Percentiles rank a stretch among this genome's conserved stretches.
Conservation (phyloP, 2,329 filamentous ascomycete genomes). For the Epichloe baconii region DNA sequence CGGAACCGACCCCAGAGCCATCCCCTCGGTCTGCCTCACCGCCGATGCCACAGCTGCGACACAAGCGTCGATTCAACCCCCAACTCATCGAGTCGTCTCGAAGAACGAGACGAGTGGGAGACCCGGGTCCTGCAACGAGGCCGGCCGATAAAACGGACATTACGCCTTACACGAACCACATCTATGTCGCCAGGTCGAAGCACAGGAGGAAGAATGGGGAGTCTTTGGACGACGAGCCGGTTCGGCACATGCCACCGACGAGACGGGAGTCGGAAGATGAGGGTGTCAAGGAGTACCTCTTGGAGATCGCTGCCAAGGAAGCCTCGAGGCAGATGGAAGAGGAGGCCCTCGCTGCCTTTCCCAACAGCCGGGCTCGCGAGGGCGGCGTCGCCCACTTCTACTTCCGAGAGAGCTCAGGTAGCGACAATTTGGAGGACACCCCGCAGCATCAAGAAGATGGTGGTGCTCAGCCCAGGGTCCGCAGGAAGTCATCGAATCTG, state of each 20-base stretch:
- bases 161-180: constrained; percentile 49
- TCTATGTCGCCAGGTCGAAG: constrained; percentile 34
- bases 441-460: constrained; percentile 18
- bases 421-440: constrained; percentile 33
- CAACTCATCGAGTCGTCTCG: constrained; percentile 72
- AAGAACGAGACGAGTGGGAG: constrained; percentile 54
- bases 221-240: constrained; percentile 15
- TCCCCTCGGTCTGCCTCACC: constrained; percentile 38
- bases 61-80: constrained; percentile 51
- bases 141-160: constrained; percentile 62
- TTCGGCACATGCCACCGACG: constrained; percentile 23
- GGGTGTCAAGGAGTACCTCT: constrained; percentile 60
- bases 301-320: constrained; percentile 67
- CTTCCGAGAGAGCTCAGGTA: constrained; percentile 50
- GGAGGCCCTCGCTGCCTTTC: constrained; percentile 61
- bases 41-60: constrained; percentile 25
- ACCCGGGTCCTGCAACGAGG: constrained; percentile 47
- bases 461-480: constrained; percentile 17
- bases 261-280: constrained; percentile 64
- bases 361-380: constrained; percentile 55
- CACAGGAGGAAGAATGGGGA: constrained; percentile 20
- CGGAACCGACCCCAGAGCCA: constrained; percentile 43
- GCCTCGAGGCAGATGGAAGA: constrained; percentile 72
- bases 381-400: constrained; percentile 61
- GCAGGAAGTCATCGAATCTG: constrained; percentile 49